These are phyloP conservation scores for Schizosaccharomyces lindneri DNA, from an alignment of 805 yeast species.

Conservation along the genomic window DNA sequence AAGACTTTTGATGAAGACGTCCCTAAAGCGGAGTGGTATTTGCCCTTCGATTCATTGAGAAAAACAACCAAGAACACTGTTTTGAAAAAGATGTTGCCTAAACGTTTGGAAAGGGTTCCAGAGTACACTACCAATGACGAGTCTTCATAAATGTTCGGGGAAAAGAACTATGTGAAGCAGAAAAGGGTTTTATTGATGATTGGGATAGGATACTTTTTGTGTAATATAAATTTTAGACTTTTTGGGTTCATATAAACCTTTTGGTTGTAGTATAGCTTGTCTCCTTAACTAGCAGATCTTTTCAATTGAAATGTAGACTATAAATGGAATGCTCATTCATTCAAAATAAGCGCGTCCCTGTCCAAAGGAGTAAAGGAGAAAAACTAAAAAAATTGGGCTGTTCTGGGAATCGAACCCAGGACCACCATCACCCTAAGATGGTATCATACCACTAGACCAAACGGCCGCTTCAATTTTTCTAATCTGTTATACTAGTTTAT, in stretches of 20 bases:
- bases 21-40: not conserved
- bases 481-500: too few relatives aligned
- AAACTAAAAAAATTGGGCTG: not conserved
- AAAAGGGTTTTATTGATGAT: too few relatives aligned
- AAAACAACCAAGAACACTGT: not conserved
- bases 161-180: too few relatives aligned
- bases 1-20: not conserved
- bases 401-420: constrained; percentile 2
- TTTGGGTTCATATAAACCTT: too few relatives aligned
- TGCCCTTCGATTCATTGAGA: not conserved
- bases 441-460: constrained; percentile 2
- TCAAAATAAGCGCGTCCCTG: too few relatives aligned
- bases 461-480: not conserved
- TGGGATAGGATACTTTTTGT: too few relatives aligned
- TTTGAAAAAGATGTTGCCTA: not conserved
- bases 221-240: too few relatives aligned
- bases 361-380: not conserved
- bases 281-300: too few relatives aligned
- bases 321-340: too few relatives aligned
- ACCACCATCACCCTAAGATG: constrained; percentile 2
- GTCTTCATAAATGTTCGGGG: too few relatives aligned
- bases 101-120: not conserved
- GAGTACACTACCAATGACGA: not conserved
- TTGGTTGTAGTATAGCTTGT: too few relatives aligned
- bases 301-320: too few relatives aligned